These are phyloP conservation scores for Geosmithia putterillii DNA, from an alignment of 2,329 filamentous ascomycete genomes.

Conservation along the genomic window DNA sequence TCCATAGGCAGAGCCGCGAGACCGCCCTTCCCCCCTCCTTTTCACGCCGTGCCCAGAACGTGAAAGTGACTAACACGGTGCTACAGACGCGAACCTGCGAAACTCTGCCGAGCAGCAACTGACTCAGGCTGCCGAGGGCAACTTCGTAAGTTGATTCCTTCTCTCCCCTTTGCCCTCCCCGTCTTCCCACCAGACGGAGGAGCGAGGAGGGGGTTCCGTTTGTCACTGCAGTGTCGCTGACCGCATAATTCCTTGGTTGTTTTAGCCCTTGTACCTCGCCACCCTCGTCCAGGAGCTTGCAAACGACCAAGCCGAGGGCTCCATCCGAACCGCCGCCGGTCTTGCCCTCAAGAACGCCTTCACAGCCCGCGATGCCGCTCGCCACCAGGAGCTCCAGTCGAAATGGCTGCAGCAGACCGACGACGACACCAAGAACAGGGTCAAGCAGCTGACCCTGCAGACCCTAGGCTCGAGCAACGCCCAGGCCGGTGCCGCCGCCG, in stretches of 20 bases:
- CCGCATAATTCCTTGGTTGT: slow-evolving; percentile 9
- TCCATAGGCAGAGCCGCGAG: neutral
- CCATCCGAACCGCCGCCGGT: slow-evolving; percentile 88
- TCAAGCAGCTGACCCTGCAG: slow-evolving; percentile 84
- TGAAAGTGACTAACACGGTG: slow-evolving; percentile 1
- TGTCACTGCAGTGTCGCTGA: neutral
- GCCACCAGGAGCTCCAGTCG: slow-evolving; percentile 79
- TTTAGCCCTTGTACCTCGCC: slow-evolving; percentile 78
- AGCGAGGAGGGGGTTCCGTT: neutral
- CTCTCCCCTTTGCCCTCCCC: slow-evolving; percentile 1
- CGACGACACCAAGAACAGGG: slow-evolving; percentile 67
- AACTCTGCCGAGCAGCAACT: slow-evolving; percentile 91
- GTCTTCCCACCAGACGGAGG: too few relatives aligned
- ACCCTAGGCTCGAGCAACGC: slow-evolving; percentile 70
- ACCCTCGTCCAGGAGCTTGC: slow-evolving; percentile 90
- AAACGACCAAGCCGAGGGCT: slow-evolving; percentile 71
- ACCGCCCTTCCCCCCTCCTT: slow-evolving; percentile 2
- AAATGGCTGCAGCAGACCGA: slow-evolving; percentile 86
- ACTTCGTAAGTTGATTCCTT: slow-evolving; percentile 60
- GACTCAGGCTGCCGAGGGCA: slow-evolving; percentile 78
- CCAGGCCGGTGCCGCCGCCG: slow-evolving; percentile 77
- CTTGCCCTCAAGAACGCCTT: slow-evolving; percentile 98
- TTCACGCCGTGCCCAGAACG: neutral
- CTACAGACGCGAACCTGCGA: slow-evolving; percentile 74
- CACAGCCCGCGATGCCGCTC: slow-evolving; percentile 77